Evolutionary conservation across 1,139 yeast genomes (phyloP), one percentile per base, ranked within the genome.

Genomic region (Lodderomyces oxycetoniae): DNA sequence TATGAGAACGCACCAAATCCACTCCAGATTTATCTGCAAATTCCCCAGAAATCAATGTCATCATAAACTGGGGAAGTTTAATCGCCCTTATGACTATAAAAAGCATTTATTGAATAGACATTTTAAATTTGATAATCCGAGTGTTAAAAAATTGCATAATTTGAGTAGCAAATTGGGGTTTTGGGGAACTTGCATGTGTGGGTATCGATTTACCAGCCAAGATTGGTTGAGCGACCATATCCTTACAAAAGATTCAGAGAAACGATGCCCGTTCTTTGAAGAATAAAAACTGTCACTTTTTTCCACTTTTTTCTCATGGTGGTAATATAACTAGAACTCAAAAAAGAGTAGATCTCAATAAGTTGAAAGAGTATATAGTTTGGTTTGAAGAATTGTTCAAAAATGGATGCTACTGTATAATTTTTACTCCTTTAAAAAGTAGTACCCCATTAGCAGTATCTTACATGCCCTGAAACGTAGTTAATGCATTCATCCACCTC

Each of bases 51-150:
- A 17, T 13, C 59, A 60, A 35, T 79, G 87, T 50, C 61, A 70
- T 9, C 86, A 79, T 52, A 77, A 72, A 48, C 68, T 79, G 31
- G 81, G 80, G 15, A 71, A 63, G 43, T 79, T 79, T 57, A 79
- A 79, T 56, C 63, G 87, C 30, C 84, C 82, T 3, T 79, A 79
- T 49, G 87, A 79, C 51, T 78, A 65, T 57, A 79, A 79, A 49
- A 79, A 79, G 47, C 87, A 79, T 50, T 56, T 79, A 41, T 58
- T 79, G 28, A 81, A 79, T 49, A 65, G 74, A 33, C 87, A 79
- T 46, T 79, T 79, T 49, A 57, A 54, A 32, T 79, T 77, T 50
- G 75, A 71, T 39, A 68, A 74, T 40, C 65, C 67, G 5, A 58
- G 61, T 24, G 71, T 71, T 7, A 70, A 71, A 31, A 61, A 65